Conservation (phyloP, 2,329 filamentous ascomycete species). For the Aspergillus arachidicola region DNA sequence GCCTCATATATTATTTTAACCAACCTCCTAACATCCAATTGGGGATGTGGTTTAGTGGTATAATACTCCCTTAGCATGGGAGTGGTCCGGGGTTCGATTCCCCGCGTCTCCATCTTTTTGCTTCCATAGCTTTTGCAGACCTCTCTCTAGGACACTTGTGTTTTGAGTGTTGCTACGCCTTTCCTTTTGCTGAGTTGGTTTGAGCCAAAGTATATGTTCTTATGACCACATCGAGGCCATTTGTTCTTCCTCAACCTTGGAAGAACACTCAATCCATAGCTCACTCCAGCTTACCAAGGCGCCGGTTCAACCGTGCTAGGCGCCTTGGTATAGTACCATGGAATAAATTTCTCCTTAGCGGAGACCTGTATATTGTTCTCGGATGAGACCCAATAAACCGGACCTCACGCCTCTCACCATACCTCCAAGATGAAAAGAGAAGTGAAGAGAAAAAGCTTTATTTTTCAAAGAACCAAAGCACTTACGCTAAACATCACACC, state of each 20-base stretch:
- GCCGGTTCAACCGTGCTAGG: no score
- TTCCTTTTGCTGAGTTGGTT: neutral
- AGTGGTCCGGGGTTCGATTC: conserved; percentile 4
- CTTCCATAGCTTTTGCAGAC: neutral
- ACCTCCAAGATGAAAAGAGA: no score
- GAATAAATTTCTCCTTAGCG: neutral
- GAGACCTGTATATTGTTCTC: neutral
- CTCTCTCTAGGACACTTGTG: neutral
- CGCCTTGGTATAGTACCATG: no score
- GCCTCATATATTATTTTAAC: neutral
- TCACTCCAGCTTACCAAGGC: no score
- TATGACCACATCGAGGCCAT: neutral
- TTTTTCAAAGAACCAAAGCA: neutral
- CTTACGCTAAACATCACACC: neutral
- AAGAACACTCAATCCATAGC: neutral
- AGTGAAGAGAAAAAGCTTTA: no score
- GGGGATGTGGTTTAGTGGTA: conserved; percentile 6
- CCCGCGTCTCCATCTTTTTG: conserved; percentile 2
- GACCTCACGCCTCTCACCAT: neutral
- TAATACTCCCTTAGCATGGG: conserved; percentile 3
- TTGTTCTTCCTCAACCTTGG: no score
- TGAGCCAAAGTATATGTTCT: neutral
- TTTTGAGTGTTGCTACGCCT: neutral
- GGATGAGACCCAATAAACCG: neutral
- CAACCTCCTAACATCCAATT: neutral